Conservation (phyloP, 179 eudicot species). For the Silene noctiflora region DNA sequence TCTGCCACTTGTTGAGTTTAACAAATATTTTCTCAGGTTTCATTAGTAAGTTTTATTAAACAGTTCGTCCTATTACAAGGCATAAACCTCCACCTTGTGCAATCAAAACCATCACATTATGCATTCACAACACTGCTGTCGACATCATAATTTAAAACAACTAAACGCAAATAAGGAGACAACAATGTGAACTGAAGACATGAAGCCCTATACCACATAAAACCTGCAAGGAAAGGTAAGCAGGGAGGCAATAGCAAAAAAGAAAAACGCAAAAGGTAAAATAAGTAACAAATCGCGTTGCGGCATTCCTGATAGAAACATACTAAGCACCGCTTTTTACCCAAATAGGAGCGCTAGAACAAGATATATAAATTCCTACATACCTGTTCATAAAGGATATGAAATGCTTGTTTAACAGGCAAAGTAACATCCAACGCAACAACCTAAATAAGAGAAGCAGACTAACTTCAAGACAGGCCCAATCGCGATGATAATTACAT, state of each 20-base stretch:
- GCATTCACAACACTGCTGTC: not conserved
- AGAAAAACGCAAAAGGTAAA: not conserved
- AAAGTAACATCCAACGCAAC: conserved; percentile 75
- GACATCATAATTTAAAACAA: not conserved
- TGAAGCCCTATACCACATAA: not conserved
- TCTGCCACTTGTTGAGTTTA: not conserved
- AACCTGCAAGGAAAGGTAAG: not conserved
- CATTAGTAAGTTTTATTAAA: not conserved
- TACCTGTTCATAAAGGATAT: conserved; percentile 92
- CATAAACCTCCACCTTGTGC: not conserved
- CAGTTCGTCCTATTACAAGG: not conserved
- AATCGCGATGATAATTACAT: not conserved
- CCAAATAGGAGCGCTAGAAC: not conserved
- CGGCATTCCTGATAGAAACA: not conserved
- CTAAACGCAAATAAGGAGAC: not conserved
- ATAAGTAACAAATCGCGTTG: not conserved
- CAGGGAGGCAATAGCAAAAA: not conserved
- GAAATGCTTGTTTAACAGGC: conserved; percentile 96
- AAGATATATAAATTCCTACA: conserved; percentile 3
- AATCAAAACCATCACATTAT: not conserved
- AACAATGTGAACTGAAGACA: not conserved
- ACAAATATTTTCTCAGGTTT: not conserved
- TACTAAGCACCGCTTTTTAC: not conserved
- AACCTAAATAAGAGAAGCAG: conserved; percentile 45
- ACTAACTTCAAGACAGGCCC: conserved; percentile 12